A percentile compares a stretch with the other conserved stretches of the same genome.
phyloP scores from a whole-genome alignment of 129 eudicot species.

The Calendula officinalis region DNA sequence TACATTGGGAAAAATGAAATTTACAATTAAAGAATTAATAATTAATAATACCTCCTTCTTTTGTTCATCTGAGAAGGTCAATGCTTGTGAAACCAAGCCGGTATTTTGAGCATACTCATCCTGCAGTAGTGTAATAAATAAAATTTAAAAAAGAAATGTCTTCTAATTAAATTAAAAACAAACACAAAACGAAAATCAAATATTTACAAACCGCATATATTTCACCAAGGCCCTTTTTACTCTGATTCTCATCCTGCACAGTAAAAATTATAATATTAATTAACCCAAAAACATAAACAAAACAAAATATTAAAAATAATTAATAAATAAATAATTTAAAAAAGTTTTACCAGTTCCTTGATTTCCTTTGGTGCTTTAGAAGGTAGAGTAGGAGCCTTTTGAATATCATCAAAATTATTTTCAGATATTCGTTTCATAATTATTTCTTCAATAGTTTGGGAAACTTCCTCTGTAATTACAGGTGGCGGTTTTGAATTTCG shows the following conservation, averaged over 20 bases:
- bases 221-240: constrained; percentile 93
- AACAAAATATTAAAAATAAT: not conserved
- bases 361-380: constrained; percentile 67
- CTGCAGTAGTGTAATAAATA: constrained; percentile 39
- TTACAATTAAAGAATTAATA: not conserved
- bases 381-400: constrained; percentile 59
- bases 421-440: constrained; percentile 81
- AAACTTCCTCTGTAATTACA: constrained; percentile 85
- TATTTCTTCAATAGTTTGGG: constrained; percentile 82
- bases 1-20: not conserved
- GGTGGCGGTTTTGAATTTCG: constrained; percentile 93
- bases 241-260: constrained; percentile 87
- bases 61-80: constrained; percentile 76
- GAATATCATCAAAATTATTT: constrained; percentile 80
- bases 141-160: not conserved
- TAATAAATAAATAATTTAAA: not conserved
- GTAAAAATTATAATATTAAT: constrained; percentile 14
- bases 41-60: constrained; percentile 59
- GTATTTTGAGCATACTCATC: constrained; percentile 86
- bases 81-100: constrained; percentile 73
- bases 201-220: constrained; percentile 69
- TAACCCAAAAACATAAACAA: not conserved
- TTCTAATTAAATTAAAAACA: not conserved
- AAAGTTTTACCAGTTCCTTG: constrained; percentile 65
- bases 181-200: no score